A percentile compares a stretch with the other conserved stretches of the same genome.
These are phyloP conservation scores for Pleurotus eryngii DNA, from an alignment of 768 basidiomycete genomes.

Conservation along the genomic window DNA sequence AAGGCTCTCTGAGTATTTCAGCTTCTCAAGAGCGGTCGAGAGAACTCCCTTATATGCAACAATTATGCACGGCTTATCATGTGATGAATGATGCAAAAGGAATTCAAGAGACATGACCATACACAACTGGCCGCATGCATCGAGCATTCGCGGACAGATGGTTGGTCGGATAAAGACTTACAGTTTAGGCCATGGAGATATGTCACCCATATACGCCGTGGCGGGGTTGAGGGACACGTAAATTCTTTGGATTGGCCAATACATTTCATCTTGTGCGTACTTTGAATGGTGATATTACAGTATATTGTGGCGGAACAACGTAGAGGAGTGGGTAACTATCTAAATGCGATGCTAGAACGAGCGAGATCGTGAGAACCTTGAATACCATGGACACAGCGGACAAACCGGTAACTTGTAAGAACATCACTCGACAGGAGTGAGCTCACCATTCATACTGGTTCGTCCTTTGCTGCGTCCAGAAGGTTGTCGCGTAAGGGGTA, in stretches of 20 bases:
- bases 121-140: background rate
- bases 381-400: constrained; percentile 9
- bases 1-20: background rate
- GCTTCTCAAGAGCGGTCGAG: background rate
- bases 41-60: background rate
- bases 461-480: constrained; percentile 55
- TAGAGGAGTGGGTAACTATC: background rate
- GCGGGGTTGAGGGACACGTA: no score
- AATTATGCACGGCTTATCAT: background rate
- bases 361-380: background rate
- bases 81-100: background rate
- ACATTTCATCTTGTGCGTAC: background rate
- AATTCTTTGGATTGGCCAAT: background rate
- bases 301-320: background rate
- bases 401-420: background rate
- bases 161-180: no score
- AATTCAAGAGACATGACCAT: background rate
- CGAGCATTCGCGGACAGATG: no score
- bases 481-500: constrained; percentile 67
- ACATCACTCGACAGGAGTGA: constrained; percentile 30
- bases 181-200: no score
- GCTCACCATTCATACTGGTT: constrained; percentile 40
- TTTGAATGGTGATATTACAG: background rate
- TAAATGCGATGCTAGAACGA: constrained; percentile 9
- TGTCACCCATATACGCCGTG: no score